Base-by-base conservation (phyloP, 2,329 filamentous ascomycete species). In the Venturia effusa region DNA sequence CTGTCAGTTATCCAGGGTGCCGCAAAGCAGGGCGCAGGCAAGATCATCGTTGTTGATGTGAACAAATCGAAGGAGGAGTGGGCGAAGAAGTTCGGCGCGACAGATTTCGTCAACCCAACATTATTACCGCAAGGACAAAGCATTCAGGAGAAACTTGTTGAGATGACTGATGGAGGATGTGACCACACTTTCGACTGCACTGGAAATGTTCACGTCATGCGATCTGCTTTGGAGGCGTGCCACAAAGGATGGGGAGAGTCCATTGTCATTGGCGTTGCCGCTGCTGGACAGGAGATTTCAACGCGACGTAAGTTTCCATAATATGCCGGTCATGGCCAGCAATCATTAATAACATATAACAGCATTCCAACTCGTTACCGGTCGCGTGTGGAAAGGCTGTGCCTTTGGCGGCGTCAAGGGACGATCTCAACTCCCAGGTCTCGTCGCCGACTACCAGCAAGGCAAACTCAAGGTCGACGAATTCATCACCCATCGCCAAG, bases 161-260 rank as follows among this genome's bases (percentile, higher is more conserved):
- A 97, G 79, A 92, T 97, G 88, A 99, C 94, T 1, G 94, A 97
- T 72, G 94, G 94, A 68, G 94, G 94, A 61, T 96, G 92, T 75
- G 94, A 99, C 81, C 97, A 97, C 82, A 99, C 94, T 61, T 99
- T 99, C 75, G 94, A 99, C 81, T 97, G 94, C 83, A 99, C 94
- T 7, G 94, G 94, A 66, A 97, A 97, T 73, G 92, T 97, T 62
- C 85, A 87, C 70, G 94, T 99, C 64, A 99, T 96, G 94, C 85
- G 94, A 67, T 89, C 90, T 62, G 94, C 94, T 48, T 86, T 99
- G 66, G 93, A 99, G 81, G 92, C 94, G 60, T 97, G 92, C 82
- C 94, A 99, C 83, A 99, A 99, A 85, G 94, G 94, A 60, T 99
- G 94, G 94, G 94, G 94, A 72, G 86, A 97, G 83, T 95, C 89